phyloP scores from a whole-genome alignment of 2,329 filamentous ascomycete species.

The Hysterium pulicare region DNA sequence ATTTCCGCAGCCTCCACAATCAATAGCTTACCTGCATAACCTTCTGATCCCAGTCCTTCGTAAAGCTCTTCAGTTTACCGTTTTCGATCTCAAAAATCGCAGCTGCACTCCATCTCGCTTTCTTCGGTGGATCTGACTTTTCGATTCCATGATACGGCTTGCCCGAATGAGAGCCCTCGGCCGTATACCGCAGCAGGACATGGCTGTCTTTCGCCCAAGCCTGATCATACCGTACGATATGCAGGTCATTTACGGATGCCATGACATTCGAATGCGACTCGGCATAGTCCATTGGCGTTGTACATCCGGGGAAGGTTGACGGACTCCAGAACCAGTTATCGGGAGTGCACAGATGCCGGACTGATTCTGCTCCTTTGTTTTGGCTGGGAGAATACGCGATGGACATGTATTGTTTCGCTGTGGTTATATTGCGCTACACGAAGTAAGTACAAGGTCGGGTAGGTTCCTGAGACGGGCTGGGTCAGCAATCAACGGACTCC shows the following conservation, averaged over 20 bases:
- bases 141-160: conserved; percentile 36
- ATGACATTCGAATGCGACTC: conserved; percentile 37
- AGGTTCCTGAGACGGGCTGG: too few species aligned
- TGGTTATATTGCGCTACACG: conserved; percentile 27
- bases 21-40: too few species aligned
- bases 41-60: conserved; percentile 37
- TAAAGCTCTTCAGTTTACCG: conserved; percentile 36
- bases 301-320: conserved; percentile 36
- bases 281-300: conserved; percentile 38
- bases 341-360: conserved; percentile 31
- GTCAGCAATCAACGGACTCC: too few species aligned
- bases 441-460: too few species aligned
- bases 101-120: conserved; percentile 36
- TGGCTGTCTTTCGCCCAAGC: conserved; percentile 35
- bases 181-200: conserved; percentile 37
- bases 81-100: conserved; percentile 39
- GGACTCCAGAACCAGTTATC: conserved; percentile 35
- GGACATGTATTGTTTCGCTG: conserved; percentile 38
- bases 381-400: conserved; percentile 36
- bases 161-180: conserved; percentile 36
- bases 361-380: conserved; percentile 32
- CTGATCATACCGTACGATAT: conserved; percentile 35
- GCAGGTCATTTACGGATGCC: conserved; percentile 31
- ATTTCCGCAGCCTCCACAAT: too few species aligned
- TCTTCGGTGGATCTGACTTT: conserved; percentile 24